Conservation (phyloP, 495 filamentous ascomycete species). For the Neurospora sp. region DNA sequence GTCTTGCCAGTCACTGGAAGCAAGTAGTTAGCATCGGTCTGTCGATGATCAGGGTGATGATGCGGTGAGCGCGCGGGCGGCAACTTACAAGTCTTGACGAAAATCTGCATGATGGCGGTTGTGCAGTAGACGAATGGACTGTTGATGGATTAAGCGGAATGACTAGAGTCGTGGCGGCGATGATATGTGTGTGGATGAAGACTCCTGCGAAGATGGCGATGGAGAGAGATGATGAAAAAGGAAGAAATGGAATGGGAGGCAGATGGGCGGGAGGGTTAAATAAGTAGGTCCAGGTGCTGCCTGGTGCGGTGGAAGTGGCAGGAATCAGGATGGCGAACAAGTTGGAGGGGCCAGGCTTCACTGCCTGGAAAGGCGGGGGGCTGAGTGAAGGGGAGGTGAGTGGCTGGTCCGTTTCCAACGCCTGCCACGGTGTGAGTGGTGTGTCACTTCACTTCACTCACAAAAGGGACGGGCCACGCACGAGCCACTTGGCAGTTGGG, state of each 20-base stretch:
- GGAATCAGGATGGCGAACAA: constrained; percentile 17
- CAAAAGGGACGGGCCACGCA: not conserved
- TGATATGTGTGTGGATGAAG: constrained; percentile 9
- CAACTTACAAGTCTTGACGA: constrained; percentile 88
- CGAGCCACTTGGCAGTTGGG: not conserved
- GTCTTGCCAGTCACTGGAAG: constrained; percentile 84
- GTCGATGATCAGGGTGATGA: not conserved
- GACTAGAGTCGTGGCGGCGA: constrained; percentile 8
- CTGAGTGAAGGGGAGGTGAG: not conserved
- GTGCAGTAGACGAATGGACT: not conserved
- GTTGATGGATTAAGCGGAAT: not conserved
- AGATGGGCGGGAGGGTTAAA: constrained; percentile 15
- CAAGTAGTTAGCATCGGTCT: constrained; percentile 17
- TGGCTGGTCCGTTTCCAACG: not conserved
- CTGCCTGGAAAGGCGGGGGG: not conserved
- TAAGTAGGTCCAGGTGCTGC: constrained; percentile 26
- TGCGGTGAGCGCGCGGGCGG: constrained; percentile 14
- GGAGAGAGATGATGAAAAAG: constrained; percentile 8
- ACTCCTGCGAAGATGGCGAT: constrained; percentile 19
- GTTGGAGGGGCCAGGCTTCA: constrained; percentile 2
- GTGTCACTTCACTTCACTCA: not conserved
- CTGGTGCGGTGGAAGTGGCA: constrained; percentile 26
- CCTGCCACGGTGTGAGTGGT: not conserved
- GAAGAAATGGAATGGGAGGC: not conserved
- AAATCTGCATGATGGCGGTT: constrained; percentile 74